Base-by-base conservation (phyloP, 192 early-diverging fungal species). In the Helicostylum pulchrum region DNA sequence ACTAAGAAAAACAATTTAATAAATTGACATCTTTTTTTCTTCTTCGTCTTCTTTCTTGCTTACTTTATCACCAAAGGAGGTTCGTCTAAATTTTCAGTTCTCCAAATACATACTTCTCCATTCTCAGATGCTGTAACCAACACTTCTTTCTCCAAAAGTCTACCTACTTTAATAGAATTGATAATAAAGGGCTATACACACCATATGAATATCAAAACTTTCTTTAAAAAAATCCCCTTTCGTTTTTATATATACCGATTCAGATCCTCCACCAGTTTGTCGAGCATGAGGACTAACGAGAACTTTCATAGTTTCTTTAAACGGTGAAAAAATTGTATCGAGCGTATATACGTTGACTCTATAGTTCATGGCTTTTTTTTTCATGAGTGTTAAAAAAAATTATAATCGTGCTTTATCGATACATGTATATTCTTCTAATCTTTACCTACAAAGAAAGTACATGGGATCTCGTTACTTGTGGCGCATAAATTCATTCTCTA, bases 81-180 rank as follows among this genome's bases (percentile, higher is more conserved):
- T 19, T 64, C 50, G 48, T 71, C 70, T 52, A 81, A 62, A 7
- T 68, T 64, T 4, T 66, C 68, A 1, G 79, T 81, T 44, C 64
- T 74, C 83, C 84, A 84, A 1, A 87, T 72, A 34, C 66, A 71
- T 11, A 88, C 73, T 30, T 80, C 66, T 26, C 87, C 87, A 4
- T 51, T 48, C 8, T 85, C 84, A 43, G 81, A 73, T 14, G 78
- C 85, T 10, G 76, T 55, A 1, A 76, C 78, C n/a, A 88, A 45
- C 2, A 86, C 74, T 32, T 85, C 82, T 9, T 77, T 78, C n/a
- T 71, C 65, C 1, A 79, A 77, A 4, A 88, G 17, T 44, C 65
- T 70, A 17, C 77, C 84, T 17, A 83, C 63, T 61, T 78, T 78
- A 14, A 88, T 83, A 3, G 80, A 80, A 71, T 88, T 88, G 62